Evolutionary conservation across 352 stramenopile species (phyloP), one percentile per base, ranked within the genome.

Genomic region (Phytophthora foliorum): DNA sequence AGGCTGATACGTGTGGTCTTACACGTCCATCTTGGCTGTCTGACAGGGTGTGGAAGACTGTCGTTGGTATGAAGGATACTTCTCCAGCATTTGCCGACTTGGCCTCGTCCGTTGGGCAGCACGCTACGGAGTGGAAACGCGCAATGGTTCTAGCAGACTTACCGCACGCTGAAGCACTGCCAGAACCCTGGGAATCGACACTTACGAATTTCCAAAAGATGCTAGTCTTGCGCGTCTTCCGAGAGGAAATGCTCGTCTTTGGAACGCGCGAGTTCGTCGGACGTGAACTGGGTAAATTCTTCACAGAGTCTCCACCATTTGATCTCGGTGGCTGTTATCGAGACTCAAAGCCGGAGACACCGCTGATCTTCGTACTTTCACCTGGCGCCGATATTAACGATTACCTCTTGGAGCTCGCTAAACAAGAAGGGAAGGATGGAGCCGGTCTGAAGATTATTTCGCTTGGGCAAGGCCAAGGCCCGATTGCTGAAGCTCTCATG

Each of bases 301-400:
- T 98, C 75, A 96, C 82, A 0, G 89, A 98, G 69, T 96, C 92
- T 32, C 93, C 93, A 1, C 90, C 93, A 0, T 98, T 98, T 42
- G 93, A 98, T 73, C 77, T 98, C 14, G 74, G 92, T 31, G 92
- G 88, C 13, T 96, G 92, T 39, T 98, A 97, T 75, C 77, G 73
- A n/a, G 95, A 98, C 62, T 98, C 92, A 3, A 96, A 86, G n/a
- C 83, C 83, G 6, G 81, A 90, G 50, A 98, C 91, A 19, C 95
- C 95, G 13, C 71, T 98, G 25, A 98, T 98, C 51, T 98, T 99
- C 63, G 91, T 98, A 41, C 69, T 98, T 2, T 98, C 81, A 6
- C 90, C 93, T 21, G 95, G 95, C 36, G 95, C 95, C 1, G 95
- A 98, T 69, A 96, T 98, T 46, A 98, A 95, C 38, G 91, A 98